Percentiles rank a stretch among this genome's conserved stretches.
Conservation (phyloP, 2,329 filamentous ascomycete species). For the Leptodontidium sp. region DNA sequence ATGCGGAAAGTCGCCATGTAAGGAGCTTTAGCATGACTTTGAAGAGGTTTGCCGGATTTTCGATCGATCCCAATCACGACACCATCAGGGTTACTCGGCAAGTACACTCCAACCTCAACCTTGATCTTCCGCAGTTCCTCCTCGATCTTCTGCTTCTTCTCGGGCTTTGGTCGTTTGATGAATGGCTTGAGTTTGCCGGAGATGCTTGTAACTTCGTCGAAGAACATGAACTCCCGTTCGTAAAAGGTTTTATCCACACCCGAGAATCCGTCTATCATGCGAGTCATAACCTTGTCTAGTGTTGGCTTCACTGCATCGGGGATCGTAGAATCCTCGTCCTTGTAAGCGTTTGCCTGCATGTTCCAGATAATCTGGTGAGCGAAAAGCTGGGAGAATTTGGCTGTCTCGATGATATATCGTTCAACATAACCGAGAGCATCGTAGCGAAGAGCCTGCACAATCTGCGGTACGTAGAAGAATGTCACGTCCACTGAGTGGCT, state of each 20-base stretch:
- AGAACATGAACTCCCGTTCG: constrained; percentile 96
- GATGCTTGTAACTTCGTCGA: constrained; percentile 93
- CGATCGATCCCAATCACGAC: constrained; percentile 97
- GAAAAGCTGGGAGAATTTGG: constrained; percentile 96
- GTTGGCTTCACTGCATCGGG: constrained; percentile 94
- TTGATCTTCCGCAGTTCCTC: constrained; percentile 98
- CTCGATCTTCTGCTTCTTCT: constrained; percentile 99
- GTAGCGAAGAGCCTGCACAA: constrained; percentile 93
- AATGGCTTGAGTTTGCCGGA: constrained; percentile 95
- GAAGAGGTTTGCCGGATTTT: constrained; percentile 95
- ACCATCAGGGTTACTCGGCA: constrained; percentile 96
- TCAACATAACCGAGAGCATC: constrained; percentile 94
- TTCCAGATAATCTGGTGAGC: constrained; percentile 99
- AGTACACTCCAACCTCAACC: constrained; percentile 95
- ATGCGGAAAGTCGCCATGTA: constrained; percentile 99
- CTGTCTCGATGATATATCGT: constrained; percentile 95
- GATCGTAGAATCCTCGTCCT: constrained; percentile 90
- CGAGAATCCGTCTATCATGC: constrained; percentile 84
- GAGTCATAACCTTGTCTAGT: constrained; percentile 87
- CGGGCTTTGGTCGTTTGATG: constrained; percentile 90
- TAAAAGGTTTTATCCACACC: constrained; percentile 84
- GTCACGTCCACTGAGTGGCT: constrained; percentile 96
- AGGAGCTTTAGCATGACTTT: constrained; percentile 97
- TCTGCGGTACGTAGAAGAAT: constrained; percentile 99
- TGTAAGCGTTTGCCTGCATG: constrained; percentile 99